Conservation (phyloP, 2,329 filamentous ascomycete species). For the Orbilia ellipsospora region DNA sequence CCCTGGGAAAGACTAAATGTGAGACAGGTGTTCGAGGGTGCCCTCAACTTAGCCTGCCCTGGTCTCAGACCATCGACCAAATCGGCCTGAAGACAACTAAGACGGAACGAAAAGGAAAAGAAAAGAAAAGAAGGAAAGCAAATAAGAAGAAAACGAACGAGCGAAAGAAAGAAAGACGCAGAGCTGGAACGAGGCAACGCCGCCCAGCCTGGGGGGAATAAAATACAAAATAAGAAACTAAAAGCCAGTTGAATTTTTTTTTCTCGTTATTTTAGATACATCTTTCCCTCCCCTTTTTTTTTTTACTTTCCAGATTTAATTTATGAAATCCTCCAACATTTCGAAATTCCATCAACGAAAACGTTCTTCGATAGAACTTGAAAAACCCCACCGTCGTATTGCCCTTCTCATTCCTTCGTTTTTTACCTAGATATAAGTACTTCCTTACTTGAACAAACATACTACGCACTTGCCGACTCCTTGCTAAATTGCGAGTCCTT, state of each 20-base stretch:
- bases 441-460: too few species aligned
- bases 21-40: constrained; percentile 50
- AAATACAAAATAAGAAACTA: constrained; percentile 27
- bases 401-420: too few species aligned
- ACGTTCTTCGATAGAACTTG: constrained; percentile 18
- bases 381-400: constrained; percentile 6
- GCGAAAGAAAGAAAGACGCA: constrained; percentile 8
- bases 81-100: constrained; percentile 4
- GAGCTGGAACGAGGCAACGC: constrained; percentile 1
- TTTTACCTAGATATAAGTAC: too few species aligned
- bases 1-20: constrained; percentile 47
- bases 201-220: background rate
- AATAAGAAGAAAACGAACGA: constrained; percentile 31
- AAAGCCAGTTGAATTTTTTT: constrained; percentile 21
- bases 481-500: too few species aligned
- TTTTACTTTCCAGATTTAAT: constrained; percentile 1
- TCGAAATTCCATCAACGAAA: background rate
- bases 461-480: too few species aligned
- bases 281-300: too few species aligned
- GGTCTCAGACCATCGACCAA: constrained; percentile 37
- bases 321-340: constrained; percentile 7
- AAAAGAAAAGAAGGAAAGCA: constrained; percentile 17
- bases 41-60: constrained; percentile 22
- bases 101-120: constrained; percentile 6
- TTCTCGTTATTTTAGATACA: constrained; percentile 15